Evolutionary conservation across 768 basidiomycete species (phyloP).

Genomic region (Guyanaporus albipodus): DNA sequence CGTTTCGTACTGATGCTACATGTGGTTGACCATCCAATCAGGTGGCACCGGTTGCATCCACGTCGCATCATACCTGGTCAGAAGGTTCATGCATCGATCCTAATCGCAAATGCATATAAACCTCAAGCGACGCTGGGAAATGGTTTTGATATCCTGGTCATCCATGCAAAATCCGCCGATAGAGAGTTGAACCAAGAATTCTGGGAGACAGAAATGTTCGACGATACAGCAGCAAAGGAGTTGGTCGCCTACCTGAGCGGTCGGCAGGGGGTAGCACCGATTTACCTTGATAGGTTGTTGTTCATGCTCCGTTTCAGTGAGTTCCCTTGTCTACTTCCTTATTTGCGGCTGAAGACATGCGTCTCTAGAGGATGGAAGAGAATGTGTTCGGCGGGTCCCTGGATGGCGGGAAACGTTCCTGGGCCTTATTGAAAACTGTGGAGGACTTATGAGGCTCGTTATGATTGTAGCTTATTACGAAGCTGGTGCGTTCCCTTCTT

Average conservation of each 20-base stretch:
- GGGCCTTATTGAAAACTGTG: conserved; percentile 12
- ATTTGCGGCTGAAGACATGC: background rate
- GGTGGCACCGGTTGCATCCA: conserved; percentile 14
- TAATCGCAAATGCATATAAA: conserved; percentile 19
- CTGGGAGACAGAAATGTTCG: conserved; percentile 24
- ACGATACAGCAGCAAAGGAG: conserved; percentile 12
- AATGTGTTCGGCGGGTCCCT: conserved; percentile 15
- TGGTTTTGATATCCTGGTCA: conserved; percentile 22
- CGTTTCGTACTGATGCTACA: background rate
- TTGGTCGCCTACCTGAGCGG: conserved; percentile 8
- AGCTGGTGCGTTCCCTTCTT: conserved; percentile 9
- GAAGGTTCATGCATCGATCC: conserved; percentile 25
- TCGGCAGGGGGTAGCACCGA: conserved; percentile 6
- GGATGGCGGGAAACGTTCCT: conserved; percentile 11
- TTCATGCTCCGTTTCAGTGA: conserved; percentile 22
- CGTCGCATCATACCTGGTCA: conserved; percentile 29
- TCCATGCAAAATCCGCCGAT: background rate
- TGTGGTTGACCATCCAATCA: conserved; percentile 1
- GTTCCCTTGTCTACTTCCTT: background rate
- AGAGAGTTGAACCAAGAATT: conserved; percentile 2
- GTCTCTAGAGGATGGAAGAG: conserved; percentile 16
- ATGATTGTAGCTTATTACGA: conserved; percentile 21
- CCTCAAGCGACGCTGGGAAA: conserved; percentile 18
- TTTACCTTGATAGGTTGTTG: conserved; percentile 5
- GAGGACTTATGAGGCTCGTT: conserved; percentile 18